A percentile compares a stretch with the other conserved stretches of the same genome.
These are phyloP conservation scores for Scytalidium lignicola DNA, from an alignment of 2,329 filamentous ascomycete species.

Conservation along the genomic window DNA sequence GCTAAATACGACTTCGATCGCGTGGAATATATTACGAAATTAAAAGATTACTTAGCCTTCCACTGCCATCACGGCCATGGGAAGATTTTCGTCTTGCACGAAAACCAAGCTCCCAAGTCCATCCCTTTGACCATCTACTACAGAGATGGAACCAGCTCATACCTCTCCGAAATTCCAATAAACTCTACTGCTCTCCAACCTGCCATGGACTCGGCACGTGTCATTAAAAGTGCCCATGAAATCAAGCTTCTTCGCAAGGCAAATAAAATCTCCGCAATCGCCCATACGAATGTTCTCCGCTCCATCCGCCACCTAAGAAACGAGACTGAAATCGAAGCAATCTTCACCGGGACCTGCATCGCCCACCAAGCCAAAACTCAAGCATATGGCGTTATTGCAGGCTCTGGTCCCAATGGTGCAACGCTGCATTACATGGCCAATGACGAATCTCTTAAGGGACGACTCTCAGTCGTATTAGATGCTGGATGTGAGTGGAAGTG, in stretches of 20 bases:
- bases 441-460: conserved; percentile 62
- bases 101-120: conserved; percentile 30
- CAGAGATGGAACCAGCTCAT: conserved; percentile 2
- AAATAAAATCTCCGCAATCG: conserved; percentile 71
- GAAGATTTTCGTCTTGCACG: conserved; percentile 40
- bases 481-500: conserved; percentile 80
- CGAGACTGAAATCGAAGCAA: conserved; percentile 78
- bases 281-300: conserved; percentile 68
- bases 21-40: conserved; percentile 52
- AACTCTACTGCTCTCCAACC: conserved; percentile 52
- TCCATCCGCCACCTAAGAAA: conserved; percentile 59
- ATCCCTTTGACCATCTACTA: not conserved
- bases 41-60: conserved; percentile 46
- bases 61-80: conserved; percentile 33
- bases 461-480: conserved; percentile 76
- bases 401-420: conserved; percentile 73
- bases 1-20: conserved; percentile 64
- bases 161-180: conserved; percentile 25
- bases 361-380: conserved; percentile 68
- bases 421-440: conserved; percentile 86
- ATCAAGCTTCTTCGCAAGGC: conserved; percentile 76
- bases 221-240: conserved; percentile 83
- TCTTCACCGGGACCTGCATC: conserved; percentile 69
- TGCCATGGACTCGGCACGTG: conserved; percentile 75
- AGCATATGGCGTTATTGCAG: conserved; percentile 86